phyloP scores from a whole-genome alignment of 2,329 filamentous ascomycete species.

The Paraphoma chrysanthemicola region DNA sequence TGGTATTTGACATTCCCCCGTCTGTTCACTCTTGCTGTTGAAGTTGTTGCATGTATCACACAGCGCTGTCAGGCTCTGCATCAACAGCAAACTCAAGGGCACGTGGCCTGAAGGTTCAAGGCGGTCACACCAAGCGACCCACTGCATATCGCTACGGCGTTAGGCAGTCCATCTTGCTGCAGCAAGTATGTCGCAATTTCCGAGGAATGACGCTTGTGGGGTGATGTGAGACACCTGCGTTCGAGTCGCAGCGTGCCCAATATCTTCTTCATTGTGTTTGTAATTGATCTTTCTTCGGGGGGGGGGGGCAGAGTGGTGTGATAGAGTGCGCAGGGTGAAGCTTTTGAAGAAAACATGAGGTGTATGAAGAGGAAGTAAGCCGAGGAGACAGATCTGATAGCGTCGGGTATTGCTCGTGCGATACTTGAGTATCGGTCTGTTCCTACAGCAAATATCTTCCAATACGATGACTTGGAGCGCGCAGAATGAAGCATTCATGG shows the following conservation, averaged over 20 bases:
- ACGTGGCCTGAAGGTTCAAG: not conserved
- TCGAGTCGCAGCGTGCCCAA: constrained; percentile 1
- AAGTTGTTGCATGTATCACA: not conserved
- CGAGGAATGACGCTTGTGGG: not conserved
- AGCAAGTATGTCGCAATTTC: not conserved
- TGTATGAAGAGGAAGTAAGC: not conserved
- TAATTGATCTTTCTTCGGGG: no score
- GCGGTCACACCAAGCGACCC: not conserved
- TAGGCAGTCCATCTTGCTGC: not conserved
- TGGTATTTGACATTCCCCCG: not conserved
- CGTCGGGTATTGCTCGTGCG: no score
- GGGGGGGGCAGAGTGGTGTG: no score
- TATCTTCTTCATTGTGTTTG: not conserved
- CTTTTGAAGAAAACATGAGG: not conserved
- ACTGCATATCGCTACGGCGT: not conserved
- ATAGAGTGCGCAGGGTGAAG: not conserved
- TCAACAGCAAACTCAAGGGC: not conserved
- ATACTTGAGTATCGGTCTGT: no score
- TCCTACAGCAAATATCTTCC: no score
- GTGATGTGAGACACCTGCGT: constrained; percentile 2
- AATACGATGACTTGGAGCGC: no score
- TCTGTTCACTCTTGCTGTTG: not conserved
- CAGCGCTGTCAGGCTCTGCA: not conserved
- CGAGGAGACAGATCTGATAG: no score
- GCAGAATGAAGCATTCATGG: no score